Percentiles rank a stretch among this genome's conserved stretches.
Evolutionary conservation across 2,329 filamentous ascomycete species (phyloP).

Genomic region (Aspergillus sp.): DNA sequence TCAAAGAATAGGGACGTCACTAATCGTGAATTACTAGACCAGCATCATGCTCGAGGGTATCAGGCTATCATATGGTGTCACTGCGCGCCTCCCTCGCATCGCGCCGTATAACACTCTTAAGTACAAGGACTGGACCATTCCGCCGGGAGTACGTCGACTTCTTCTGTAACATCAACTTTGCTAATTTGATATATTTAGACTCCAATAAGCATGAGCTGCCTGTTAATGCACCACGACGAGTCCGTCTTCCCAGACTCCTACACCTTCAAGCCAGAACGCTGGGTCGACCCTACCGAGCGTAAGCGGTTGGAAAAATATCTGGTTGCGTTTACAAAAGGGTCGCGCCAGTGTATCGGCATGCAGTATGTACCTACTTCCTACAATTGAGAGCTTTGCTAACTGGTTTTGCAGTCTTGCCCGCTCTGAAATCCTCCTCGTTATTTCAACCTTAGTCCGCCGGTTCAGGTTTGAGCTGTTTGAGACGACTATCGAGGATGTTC

Average conservation of each 20-base stretch:
- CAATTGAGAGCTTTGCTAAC: not conserved
- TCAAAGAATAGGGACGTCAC: not conserved
- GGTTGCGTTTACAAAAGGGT: slow-evolving; percentile 42
- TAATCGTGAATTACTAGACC: slow-evolving; percentile 14
- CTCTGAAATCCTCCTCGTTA: slow-evolving; percentile 7
- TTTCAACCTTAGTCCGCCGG: not conserved
- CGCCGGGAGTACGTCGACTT: slow-evolving; percentile 27
- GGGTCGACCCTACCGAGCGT: slow-evolving; percentile 32
- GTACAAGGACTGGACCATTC: slow-evolving; percentile 34
- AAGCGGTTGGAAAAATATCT: slow-evolving; percentile 37
- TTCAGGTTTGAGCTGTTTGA: slow-evolving; percentile 9
- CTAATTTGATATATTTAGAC: slow-evolving; percentile 18
- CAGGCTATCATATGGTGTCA: slow-evolving; percentile 28
- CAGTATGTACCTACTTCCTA: slow-evolving; percentile 27
- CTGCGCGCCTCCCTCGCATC: slow-evolving; percentile 30
- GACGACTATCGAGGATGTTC: slow-evolving; percentile 7
- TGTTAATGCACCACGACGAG: slow-evolving; percentile 37
- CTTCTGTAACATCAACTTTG: too few species aligned
- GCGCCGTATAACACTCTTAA: slow-evolving; percentile 26
- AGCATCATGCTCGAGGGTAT: slow-evolving; percentile 30
- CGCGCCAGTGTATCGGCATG: slow-evolving; percentile 48
- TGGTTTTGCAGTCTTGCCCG: slow-evolving; percentile 1
- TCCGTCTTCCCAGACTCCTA: slow-evolving; percentile 37
- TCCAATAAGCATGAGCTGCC: slow-evolving; percentile 39
- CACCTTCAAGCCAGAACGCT: slow-evolving; percentile 39